Evolutionary conservation across 1,139 yeast genomes (phyloP), one percentile per base, ranked within the genome.

Genomic region (Ogataea hybrid): DNA sequence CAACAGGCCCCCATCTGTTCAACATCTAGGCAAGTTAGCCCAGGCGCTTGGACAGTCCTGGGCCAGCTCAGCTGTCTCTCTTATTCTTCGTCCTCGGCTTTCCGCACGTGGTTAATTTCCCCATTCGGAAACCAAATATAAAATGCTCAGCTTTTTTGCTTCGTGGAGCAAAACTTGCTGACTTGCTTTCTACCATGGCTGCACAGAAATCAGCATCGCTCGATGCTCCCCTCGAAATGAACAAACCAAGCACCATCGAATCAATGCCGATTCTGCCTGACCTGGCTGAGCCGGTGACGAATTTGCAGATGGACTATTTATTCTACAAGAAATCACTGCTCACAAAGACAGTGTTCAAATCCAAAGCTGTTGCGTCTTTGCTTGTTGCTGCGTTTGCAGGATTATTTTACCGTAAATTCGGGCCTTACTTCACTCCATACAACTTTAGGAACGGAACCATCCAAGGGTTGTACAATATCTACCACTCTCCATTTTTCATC

Each of bases 231-330:
- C 62, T 84, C 44, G 75, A 78, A 43, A 63, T 54, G 0, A 65
- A 68, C 27, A 70, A 70, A 2, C 72, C 77, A 15, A 68, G 86
- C 8, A 73, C 73, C 1, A 72, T 84, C 32, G 65, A 61, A 42
- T 58, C 70, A 17, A 52, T 74, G 0, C 56, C 61, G 4, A 65
- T 84, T 44, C 67, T 65, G 3, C 89, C 90, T 1, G 77, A 74
- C 27, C 68, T 70, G 35, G 68, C 82, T 2, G 76, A 77, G 41
- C 85, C 84, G 6, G 76, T 83, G 1, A 59, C 81, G 42, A 78
- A 76, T 42, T 64, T 84, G 43, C 79, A 81, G 27, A 78, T 84
- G 40, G 92, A 84, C 59, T 77, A 73, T 56, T 70, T 77, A 46
- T 69, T 81, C 44, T 82, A 75, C 58, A 65, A 73, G 37, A 85